These are phyloP conservation scores for Pythium sukuiense DNA, from an alignment of 352 stramenopile genomes.

Conservation along the genomic window DNA sequence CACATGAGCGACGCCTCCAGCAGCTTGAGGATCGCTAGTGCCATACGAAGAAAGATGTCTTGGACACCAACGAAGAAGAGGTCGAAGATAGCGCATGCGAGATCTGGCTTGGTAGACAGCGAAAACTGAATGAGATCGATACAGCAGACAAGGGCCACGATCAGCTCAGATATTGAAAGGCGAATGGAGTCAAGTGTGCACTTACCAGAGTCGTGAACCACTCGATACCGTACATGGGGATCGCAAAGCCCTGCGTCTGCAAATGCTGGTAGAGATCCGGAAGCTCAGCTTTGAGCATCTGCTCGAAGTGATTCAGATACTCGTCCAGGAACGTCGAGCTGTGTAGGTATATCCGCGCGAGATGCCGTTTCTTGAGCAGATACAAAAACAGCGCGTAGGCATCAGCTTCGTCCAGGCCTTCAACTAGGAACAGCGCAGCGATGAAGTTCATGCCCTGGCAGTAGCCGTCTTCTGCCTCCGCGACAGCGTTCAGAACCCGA, in stretches of 20 bases:
- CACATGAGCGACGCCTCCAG: conserved; percentile 81
- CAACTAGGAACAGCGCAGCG: conserved; percentile 79
- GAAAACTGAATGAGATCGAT: conserved; percentile 49
- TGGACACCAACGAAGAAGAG: conserved; percentile 80
- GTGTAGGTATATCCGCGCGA: conserved; percentile 79
- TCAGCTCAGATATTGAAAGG: neutral
- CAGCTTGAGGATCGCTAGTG: conserved; percentile 77
- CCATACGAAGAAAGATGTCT: conserved; percentile 81
- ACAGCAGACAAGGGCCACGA: neutral
- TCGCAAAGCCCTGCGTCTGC: conserved; percentile 59
- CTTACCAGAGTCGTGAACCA: conserved; percentile 85
- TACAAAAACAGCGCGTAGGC: conserved; percentile 83
- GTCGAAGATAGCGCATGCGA: conserved; percentile 83
- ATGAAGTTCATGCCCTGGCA: conserved; percentile 92
- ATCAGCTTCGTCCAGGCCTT: conserved; percentile 78
- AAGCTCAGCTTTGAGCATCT: conserved; percentile 66
- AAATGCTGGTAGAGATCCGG: conserved; percentile 69
- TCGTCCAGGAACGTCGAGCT: conserved; percentile 85
- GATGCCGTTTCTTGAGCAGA: conserved; percentile 75
- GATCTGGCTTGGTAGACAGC: conserved; percentile 76
- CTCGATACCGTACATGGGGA: conserved; percentile 86
- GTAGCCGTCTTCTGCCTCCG: conserved; percentile 78
- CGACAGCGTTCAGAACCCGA: conserved; percentile 79
- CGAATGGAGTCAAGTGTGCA: neutral
- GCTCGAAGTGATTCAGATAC: conserved; percentile 80